Percentiles rank a stretch among this genome's conserved stretches.
Conservation (phyloP, 1,284 basidiomycete species). For the Sphagnurus paluster region DNA sequence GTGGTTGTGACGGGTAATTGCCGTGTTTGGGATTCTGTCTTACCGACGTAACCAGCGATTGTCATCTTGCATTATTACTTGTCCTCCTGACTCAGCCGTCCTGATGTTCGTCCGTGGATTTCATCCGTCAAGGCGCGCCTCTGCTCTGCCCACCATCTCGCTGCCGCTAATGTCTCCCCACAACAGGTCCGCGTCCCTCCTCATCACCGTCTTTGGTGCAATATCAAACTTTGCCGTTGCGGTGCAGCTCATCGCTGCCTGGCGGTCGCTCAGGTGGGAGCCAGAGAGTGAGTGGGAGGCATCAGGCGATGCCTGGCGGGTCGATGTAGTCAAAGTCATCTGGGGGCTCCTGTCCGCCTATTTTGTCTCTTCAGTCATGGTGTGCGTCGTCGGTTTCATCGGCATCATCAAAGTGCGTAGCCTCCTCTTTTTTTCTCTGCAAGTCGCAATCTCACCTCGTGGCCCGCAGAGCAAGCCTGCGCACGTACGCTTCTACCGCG, state of each 20-base stretch:
- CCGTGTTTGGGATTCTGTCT: constrained; percentile 7
- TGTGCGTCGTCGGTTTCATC: constrained; percentile 61
- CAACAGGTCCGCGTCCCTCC: constrained; percentile 53
- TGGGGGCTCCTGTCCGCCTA: constrained; percentile 68
- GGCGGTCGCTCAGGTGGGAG: constrained; percentile 66
- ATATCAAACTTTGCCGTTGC: constrained; percentile 56
- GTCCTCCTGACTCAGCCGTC: constrained; percentile 19
- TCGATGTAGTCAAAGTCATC: constrained; percentile 61
- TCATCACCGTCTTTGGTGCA: constrained; percentile 56
- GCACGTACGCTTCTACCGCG: constrained; percentile 64
- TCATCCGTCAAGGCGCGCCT: constrained; percentile 12
- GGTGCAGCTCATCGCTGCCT: constrained; percentile 54
- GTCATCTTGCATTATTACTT: constrained; percentile 2
- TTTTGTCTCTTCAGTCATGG: constrained; percentile 60
- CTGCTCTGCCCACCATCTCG: constrained; percentile 1
- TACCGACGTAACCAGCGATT: background rate
- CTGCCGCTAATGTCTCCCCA: constrained; percentile 24
- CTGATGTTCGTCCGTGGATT: constrained; percentile 15
- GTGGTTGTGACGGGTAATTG: no score
- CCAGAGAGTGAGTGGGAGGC: constrained; percentile 73
- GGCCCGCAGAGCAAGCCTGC: constrained; percentile 46
- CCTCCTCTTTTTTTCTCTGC: background rate
- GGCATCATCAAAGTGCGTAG: constrained; percentile 63
- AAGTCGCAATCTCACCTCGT: background rate
- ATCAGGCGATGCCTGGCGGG: constrained; percentile 53